A percentile compares a stretch with the other conserved stretches of the same genome.
Evolutionary conservation across 306 rosid genomes (phyloP).

Genomic region (Dryas octopetala): DNA sequence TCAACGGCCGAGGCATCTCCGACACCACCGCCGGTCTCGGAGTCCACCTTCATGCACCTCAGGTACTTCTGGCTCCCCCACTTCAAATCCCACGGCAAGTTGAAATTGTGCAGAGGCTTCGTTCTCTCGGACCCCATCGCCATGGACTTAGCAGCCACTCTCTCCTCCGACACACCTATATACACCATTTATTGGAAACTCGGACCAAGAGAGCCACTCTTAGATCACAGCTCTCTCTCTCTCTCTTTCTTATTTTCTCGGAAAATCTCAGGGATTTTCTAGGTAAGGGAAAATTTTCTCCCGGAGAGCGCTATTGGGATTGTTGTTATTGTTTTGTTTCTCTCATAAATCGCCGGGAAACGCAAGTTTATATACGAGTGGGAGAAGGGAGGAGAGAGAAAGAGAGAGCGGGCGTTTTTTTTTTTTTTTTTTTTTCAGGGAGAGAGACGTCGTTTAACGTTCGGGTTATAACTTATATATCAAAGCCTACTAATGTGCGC

Average conservation of each 20-base stretch:
- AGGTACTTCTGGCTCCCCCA: constrained; percentile 92
- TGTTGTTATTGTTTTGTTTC: constrained; percentile 12
- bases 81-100: constrained; percentile 60
- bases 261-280: neutral
- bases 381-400: neutral
- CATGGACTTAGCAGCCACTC: constrained; percentile 37
- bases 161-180: constrained; percentile 30
- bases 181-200: constrained; percentile 53
- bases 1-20: constrained; percentile 28
- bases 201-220: neutral
- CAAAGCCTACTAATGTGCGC: neutral
- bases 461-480: constrained; percentile 35
- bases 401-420: constrained; percentile 37
- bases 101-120: constrained; percentile 88
- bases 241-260: neutral
- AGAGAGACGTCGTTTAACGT: constrained; percentile 46
- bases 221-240: constrained; percentile 27
- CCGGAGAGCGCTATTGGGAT: neutral
- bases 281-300: neutral
- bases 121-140: constrained; percentile 72
- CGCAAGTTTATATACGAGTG: constrained; percentile 43
- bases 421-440: too few species aligned
- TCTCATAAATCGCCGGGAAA: constrained; percentile 52
- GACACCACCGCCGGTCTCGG: constrained; percentile 12
- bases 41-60: constrained; percentile 58